Evolutionary conservation across 2,329 filamentous ascomycete genomes (phyloP).

Genomic region (Ophiostoma montium): DNA sequence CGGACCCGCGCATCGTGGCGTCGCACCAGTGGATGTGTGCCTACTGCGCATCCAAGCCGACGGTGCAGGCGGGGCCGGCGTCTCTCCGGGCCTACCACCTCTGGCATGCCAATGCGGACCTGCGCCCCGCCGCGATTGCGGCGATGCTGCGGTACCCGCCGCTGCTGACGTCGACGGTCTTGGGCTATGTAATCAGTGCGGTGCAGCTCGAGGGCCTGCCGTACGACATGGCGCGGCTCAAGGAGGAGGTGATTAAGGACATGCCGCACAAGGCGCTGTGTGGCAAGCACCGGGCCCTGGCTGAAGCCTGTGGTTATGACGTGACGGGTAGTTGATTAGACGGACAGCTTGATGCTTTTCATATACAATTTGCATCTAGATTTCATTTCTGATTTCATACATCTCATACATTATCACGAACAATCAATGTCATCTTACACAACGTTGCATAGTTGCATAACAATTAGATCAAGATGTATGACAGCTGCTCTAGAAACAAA

Average conservation of each 20-base stretch:
- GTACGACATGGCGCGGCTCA: constrained; percentile 32
- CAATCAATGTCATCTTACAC: no score
- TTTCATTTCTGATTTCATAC: no score
- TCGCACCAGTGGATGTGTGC: constrained; percentile 26
- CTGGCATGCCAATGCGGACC: constrained; percentile 41
- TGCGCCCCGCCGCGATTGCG: constrained; percentile 36
- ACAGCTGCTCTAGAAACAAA: constrained; percentile 2
- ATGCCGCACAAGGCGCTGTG: constrained; percentile 16
- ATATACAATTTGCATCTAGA: no score
- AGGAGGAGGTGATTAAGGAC: constrained; percentile 27
- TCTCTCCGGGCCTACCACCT: constrained; percentile 46
- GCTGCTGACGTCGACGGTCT: constrained; percentile 39
- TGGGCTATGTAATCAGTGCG: constrained; percentile 43
- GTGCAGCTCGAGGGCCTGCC: constrained; percentile 36
- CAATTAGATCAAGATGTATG: no score
- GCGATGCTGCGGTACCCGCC: constrained; percentile 45
- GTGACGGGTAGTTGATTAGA: no score
- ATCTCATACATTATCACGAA: no score
- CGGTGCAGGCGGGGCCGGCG: constrained; percentile 17
- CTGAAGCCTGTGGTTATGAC: constrained; percentile 13
- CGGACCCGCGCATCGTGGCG: constrained; percentile 28
- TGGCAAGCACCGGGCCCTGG: constrained; percentile 18
- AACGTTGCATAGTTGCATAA: no score
- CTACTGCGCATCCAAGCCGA: constrained; percentile 19
- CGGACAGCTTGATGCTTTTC: no score